These are phyloP conservation scores for Metschnikowia matae DNA, from an alignment of 805 yeast genomes.

Conservation along the genomic window DNA sequence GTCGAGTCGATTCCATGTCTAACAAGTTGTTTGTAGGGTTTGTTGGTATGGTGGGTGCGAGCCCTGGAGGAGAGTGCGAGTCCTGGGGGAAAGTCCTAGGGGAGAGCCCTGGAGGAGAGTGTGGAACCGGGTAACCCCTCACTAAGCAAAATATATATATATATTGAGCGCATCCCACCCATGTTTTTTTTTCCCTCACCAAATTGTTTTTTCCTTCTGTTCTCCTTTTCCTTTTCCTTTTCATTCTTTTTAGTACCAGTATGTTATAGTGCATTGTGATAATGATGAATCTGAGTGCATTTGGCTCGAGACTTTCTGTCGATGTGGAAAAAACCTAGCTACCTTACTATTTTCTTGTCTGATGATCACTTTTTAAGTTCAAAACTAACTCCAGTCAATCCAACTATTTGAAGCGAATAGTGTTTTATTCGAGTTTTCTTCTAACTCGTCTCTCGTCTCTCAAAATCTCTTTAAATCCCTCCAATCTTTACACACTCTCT, in stretches of 20 bases:
- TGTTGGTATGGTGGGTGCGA: not conserved
- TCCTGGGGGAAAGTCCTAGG: no score
- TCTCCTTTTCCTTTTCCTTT: no score
- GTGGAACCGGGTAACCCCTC: constrained; percentile 7
- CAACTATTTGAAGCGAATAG: no score
- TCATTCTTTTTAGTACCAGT: not conserved
- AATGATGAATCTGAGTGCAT: constrained; percentile 97
- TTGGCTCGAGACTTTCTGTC: constrained; percentile 97
- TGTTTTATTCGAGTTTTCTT: no score
- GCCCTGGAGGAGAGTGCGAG: no score
- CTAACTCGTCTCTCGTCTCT: no score
- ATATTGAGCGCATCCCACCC: not conserved
- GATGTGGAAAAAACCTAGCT: constrained; percentile 99
- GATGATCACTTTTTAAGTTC: constrained; percentile 6
- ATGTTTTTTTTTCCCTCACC: not conserved
- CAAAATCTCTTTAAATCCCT: no score
- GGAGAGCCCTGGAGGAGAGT: no score
- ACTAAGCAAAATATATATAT: not conserved
- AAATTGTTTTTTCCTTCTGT: no score
- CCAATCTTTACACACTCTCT: no score
- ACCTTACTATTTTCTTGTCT: constrained; percentile 60
- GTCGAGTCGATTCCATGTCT: no score
- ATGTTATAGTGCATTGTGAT: constrained; percentile 10
- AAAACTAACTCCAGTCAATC: not conserved
- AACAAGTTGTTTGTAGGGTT: no score